Base-by-base conservation (phyloP, 129 eudicot species). In the Lonicera japonica region DNA sequence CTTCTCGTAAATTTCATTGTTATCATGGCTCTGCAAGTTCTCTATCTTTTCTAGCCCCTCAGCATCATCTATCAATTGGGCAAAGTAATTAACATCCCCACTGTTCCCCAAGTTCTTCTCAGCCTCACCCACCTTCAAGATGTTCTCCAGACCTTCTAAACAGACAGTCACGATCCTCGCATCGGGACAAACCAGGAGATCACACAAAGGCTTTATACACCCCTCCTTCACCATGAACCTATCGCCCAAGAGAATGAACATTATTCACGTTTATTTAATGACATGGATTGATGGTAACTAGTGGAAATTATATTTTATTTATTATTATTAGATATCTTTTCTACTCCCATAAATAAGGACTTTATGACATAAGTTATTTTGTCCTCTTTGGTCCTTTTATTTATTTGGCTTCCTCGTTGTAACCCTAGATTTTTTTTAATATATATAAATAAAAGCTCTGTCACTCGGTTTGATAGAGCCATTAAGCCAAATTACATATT, bases 1-100 rank as follows among this genome's bases (percentile, higher is more conserved):
- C 76, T 87, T 91, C 63, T 84, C 94, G 52, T 91, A 91, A 40
- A 91, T 87, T 59, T 91, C 88, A 71, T 75, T 84, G 75, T 91
- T 91, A 70, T 81, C 95, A 60, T 91, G 97, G 41, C 80, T 72
- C 68, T 91, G 95, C 57, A 91, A 68, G 62, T 81, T 87, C 60
- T 91, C 97, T 16, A 91, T 87, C 69, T 91, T 91, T 59, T 91
- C 97, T 45, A 87, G 70, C 5, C 97, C 97, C 64, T 91, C 94
- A 12, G 94, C 90, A 20, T 91, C 97, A 50, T 83, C 95, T 13
- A 91, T 80, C 71, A 91, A 47, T 56, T 87, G 95, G 13, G 97
- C 94, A 75, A 60, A 87, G 29, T 56, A 75, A 59, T 87, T 91
- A 55, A 82, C 82, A 24, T 73, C 95, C 64, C 87, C 90, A 38